Base-by-base conservation (phyloP, 768 basidiomycete species). In the Tricholoma bakamatsutake region DNA sequence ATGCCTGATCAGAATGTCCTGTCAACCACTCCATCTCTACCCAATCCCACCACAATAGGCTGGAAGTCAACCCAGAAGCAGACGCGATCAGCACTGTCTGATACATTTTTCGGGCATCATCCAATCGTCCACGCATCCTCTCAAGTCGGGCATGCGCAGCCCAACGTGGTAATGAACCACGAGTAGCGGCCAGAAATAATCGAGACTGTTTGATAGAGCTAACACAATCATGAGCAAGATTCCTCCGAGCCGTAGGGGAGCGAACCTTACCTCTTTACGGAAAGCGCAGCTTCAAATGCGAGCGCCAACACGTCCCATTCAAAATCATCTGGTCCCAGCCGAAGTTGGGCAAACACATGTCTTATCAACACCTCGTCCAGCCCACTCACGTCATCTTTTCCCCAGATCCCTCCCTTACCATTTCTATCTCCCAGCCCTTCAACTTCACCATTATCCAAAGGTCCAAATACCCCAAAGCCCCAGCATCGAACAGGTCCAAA, bases 11-110 rank as follows among this genome's bases (percentile, higher is more conserved):
- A 17, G 72, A 64, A 31, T 76, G 61, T 1, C 82, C 79, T 12
- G 73, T 66, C 10, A 90, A 66, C 90, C 90, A 93, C 67, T 91
- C 90, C 78, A 90, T 79, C 62, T 93, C 85, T 1, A 85, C 87
- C 88, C 89, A 93, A 61, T 85, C 81, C 83, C 84, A 90, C 87
- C 87, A 93, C 57, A 93, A 65, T 54, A 67, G 67, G 18, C 77
- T 64, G 31, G 71, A 68, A 10, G 66, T 68, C 5, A 68, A 63
- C 13, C 68, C 51, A 24, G 72, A 69, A 2, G 74, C 70, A 1
- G 81, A 72, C 5, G 79, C 71, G 40, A 77, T 70, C 17, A 90
- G 78, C 6, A 88, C 75, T 1, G 84, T 83, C 60, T 84, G 78
- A 67, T 89, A 93, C 3, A 93, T 76, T 63, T 90, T 93, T 31